Evolutionary conservation across 192 early-diverging fungal species (phyloP).

Genomic region (Backusella liffmaniae): DNA sequence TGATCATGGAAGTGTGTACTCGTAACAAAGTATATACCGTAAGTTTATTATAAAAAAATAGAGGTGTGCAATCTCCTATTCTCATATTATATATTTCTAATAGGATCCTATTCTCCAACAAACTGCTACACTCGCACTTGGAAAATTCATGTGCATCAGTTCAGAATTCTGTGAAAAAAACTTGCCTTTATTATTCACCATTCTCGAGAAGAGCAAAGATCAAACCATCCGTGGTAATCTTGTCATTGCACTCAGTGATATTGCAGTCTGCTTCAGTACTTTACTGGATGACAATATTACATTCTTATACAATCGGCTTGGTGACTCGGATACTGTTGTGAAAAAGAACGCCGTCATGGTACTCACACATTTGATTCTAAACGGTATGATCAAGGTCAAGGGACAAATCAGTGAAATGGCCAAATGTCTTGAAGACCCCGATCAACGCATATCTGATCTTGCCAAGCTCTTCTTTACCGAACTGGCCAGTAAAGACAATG

Average conservation of each 20-base stretch:
- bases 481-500: constrained; percentile 93
- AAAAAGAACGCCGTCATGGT: constrained; percentile 99
- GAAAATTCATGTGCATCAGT: constrained; percentile 97
- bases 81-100: not conserved
- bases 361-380: constrained; percentile 93
- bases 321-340: constrained; percentile 76
- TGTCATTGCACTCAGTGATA: constrained; percentile 96
- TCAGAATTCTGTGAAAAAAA: constrained; percentile 93
- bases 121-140: constrained; percentile 81
- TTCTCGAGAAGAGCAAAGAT: constrained; percentile 81
- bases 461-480: constrained; percentile 97
- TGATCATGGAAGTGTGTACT: constrained; percentile 80
- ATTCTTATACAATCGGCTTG: constrained; percentile 90
- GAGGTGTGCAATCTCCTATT: not conserved
- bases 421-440: constrained; percentile 90
- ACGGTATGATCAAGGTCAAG: constrained; percentile 99
- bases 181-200: constrained; percentile 86
- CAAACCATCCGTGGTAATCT: constrained; percentile 91
- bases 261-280: constrained; percentile 96
- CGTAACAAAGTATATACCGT: constrained; percentile 82
- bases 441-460: constrained; percentile 86
- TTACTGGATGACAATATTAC: constrained; percentile 96
- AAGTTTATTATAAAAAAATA: constrained; percentile 23
- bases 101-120: constrained; percentile 87
- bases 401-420: constrained; percentile 99